Conservation (phyloP, 805 yeast genomes). For the Saturnispora halmiae region DNA sequence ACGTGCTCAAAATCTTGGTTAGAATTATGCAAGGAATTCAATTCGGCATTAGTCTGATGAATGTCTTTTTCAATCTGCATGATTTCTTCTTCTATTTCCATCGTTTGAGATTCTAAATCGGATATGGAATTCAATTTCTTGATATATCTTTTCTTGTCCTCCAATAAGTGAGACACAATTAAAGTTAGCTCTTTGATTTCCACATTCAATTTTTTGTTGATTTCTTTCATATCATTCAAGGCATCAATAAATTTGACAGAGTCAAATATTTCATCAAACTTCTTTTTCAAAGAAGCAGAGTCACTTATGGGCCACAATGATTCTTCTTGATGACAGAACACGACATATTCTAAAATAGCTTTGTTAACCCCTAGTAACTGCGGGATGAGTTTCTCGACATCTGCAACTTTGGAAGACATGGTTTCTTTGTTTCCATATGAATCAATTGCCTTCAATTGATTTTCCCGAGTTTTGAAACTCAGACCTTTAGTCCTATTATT, state of each 20-base stretch:
- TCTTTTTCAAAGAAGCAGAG: conserved; percentile 77
- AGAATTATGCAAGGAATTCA: conserved; percentile 57
- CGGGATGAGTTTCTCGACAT: conserved; percentile 76
- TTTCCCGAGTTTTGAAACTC: conserved; percentile 86
- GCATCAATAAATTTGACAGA: conserved; percentile 91
- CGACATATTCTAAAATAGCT: conserved; percentile 82
- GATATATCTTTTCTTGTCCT: conserved; percentile 66
- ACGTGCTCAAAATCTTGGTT: conserved; percentile 77
- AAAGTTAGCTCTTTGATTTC: conserved; percentile 73
- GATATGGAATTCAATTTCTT: conserved; percentile 42
- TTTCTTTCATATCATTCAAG: conserved; percentile 62
- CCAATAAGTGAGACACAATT: conserved; percentile 64
- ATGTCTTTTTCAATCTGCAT: conserved; percentile 41
- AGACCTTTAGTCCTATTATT: conserved; percentile 41
- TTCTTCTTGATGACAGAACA: conserved; percentile 97
- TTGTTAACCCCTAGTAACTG: conserved; percentile 77
- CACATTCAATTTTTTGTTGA: conserved; percentile 66
- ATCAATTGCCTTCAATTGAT: conserved; percentile 63
- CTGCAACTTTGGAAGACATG: conserved; percentile 72
- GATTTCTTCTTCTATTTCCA: conserved; percentile 39
- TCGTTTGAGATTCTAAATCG: conserved; percentile 36
- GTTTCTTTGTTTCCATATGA: conserved; percentile 58
- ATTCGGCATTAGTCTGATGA: conserved; percentile 43
- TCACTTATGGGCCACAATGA: conserved; percentile 94
- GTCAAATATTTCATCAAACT: conserved; percentile 94